Evolutionary conservation across 2,329 filamentous ascomycete species (phyloP).

Genomic region (Chalaropsis thielavioides): DNA sequence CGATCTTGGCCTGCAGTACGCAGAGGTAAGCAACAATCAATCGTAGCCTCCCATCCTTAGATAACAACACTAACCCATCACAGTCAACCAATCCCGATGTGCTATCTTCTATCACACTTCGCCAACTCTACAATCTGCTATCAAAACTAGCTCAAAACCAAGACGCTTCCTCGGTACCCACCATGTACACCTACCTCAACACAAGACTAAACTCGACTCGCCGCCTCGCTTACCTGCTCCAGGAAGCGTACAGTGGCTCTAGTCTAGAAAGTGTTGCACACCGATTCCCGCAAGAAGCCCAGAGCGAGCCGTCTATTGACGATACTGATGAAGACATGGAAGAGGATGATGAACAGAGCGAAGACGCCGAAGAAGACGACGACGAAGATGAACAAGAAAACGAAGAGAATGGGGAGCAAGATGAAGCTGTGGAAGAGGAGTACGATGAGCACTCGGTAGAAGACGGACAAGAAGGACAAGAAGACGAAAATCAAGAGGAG

Average conservation of each 20-base stretch:
- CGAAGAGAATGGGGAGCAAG: conserved; percentile 12
- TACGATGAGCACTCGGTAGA: conserved; percentile 18
- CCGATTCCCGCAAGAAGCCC: conserved; percentile 24
- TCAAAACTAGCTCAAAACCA: conserved; percentile 32
- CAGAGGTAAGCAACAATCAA: conserved; percentile 29
- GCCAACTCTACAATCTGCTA: conserved; percentile 31
- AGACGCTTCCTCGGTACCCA: conserved; percentile 27
- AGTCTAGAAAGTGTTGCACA: conserved; percentile 30
- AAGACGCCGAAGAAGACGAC: conserved; percentile 18
- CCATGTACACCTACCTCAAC: conserved; percentile 31
- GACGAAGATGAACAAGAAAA: conserved; percentile 19
- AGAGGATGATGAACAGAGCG: conserved; percentile 19
- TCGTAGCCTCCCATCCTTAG: neutral
- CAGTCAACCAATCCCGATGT: conserved; percentile 27
- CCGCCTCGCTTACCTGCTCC: conserved; percentile 28
- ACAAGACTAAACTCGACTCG: conserved; percentile 28
- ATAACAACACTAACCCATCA: conserved; percentile 21
- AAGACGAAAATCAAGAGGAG: conserved; percentile 17
- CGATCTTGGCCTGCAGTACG: conserved; percentile 38
- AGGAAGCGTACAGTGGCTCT: conserved; percentile 30
- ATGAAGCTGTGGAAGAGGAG: conserved; percentile 16
- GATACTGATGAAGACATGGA: conserved; percentile 19
- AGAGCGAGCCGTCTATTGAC: conserved; percentile 22
- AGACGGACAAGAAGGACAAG: conserved; percentile 15
- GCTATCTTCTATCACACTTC: conserved; percentile 27